phyloP scores from a whole-genome alignment of 768 basidiomycete genomes.

The Rossbeevera mucosa region DNA sequence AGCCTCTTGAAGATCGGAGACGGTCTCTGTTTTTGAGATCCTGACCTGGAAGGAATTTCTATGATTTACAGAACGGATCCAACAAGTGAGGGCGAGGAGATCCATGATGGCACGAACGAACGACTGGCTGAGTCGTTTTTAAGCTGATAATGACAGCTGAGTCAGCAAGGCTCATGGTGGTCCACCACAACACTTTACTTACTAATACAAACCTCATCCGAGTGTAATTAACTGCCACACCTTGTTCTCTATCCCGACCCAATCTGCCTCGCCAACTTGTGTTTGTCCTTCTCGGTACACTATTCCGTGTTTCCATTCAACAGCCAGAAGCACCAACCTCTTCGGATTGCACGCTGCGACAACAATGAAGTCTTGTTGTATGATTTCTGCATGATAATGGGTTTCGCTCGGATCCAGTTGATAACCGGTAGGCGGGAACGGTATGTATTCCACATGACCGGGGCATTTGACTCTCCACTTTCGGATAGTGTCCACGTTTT shows the following conservation, averaged over 20 bases:
- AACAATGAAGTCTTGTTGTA: conserved; percentile 13
- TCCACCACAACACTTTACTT: no score
- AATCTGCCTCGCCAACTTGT: not conserved
- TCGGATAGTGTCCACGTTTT: not conserved
- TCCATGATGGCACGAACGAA: no score
- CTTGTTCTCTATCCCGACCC: conserved; percentile 7
- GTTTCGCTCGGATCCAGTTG: not conserved
- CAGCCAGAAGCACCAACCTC: conserved; percentile 4
- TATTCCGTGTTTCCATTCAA: conserved; percentile 13
- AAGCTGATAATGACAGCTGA: no score
- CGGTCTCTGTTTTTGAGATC: no score
- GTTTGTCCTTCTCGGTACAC: conserved; percentile 12
- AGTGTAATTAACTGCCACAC: conserved; percentile 7
- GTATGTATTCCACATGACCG: not conserved
- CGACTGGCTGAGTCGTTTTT: no score
- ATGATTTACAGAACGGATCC: no score
- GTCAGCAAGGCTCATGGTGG: no score
- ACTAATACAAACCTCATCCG: not conserved
- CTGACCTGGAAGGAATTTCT: no score
- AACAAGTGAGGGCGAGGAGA: no score
- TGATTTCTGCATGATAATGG: conserved; percentile 1
- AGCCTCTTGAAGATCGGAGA: no score
- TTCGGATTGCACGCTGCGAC: not conserved
- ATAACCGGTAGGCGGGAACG: not conserved
- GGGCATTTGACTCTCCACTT: not conserved